Evolutionary conservation across 768 basidiomycete genomes (phyloP).

Genomic region (Amyloporia xantha): DNA sequence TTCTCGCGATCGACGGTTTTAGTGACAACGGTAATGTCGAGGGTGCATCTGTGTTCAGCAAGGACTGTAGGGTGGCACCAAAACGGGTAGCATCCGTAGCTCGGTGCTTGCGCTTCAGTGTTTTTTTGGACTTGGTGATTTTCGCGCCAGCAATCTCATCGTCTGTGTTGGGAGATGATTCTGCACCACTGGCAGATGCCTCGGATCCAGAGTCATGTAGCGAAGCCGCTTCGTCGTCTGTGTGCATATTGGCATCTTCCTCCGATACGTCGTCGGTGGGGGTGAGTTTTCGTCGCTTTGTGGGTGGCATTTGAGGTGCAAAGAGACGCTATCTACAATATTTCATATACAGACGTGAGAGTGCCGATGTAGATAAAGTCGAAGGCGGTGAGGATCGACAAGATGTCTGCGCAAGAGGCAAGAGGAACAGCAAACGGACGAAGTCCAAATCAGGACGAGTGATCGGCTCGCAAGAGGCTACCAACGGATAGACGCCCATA

Average conservation of each 20-base stretch:
- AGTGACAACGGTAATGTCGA: constrained; percentile 69
- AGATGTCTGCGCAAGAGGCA: neutral
- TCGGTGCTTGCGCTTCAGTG: constrained; percentile 74
- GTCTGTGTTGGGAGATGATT: constrained; percentile 39
- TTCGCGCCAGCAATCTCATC: constrained; percentile 57
- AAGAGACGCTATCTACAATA: too few species aligned
- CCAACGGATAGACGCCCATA: constrained; percentile 4
- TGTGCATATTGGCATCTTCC: constrained; percentile 21
- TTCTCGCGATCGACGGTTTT: constrained; percentile 63
- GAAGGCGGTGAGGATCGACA: neutral
- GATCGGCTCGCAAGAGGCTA: constrained; percentile 6
- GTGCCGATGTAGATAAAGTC: too few species aligned
- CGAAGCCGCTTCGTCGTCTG: constrained; percentile 8
- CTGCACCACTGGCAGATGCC: constrained; percentile 2
- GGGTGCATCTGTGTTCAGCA: constrained; percentile 67
- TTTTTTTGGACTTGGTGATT: constrained; percentile 66
- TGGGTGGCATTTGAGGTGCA: constrained; percentile 36
- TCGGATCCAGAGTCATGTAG: constrained; percentile 7
- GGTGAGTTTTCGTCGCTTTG: constrained; percentile 46
- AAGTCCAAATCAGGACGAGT: neutral
- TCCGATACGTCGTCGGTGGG: constrained; percentile 18
- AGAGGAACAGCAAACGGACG: neutral
- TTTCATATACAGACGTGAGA: too few species aligned
- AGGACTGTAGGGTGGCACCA: constrained; percentile 64
- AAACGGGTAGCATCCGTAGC: constrained; percentile 72